phyloP scores from a whole-genome alignment of 2,329 filamentous ascomycete species.

The Verticillium nonalfalfae region DNA sequence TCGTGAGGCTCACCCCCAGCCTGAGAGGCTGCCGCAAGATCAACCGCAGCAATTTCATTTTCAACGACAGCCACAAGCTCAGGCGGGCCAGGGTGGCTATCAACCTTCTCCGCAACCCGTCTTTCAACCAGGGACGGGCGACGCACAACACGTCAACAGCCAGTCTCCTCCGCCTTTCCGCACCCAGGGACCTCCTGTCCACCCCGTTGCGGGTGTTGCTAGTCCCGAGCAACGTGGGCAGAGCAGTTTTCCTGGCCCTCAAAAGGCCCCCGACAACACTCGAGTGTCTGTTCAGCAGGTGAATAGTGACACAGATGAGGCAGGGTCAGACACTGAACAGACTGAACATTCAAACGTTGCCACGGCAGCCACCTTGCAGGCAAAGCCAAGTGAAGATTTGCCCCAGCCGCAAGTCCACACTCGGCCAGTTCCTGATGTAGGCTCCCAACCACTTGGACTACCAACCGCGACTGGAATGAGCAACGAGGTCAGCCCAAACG shows the following conservation, averaged over 20 bases:
- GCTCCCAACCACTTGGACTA: not conserved
- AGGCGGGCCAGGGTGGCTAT: not conserved
- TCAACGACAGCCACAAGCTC: not conserved
- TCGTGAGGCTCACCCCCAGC: conserved; percentile 10
- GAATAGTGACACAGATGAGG: not conserved
- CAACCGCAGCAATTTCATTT: not conserved
- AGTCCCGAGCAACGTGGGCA: not conserved
- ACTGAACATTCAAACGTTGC: not conserved
- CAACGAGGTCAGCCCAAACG: not conserved
- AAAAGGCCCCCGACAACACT: not conserved
- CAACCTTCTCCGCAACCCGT: not conserved
- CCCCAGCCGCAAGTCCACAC: not conserved
- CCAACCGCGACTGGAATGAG: not conserved
- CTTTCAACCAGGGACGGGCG: not conserved
- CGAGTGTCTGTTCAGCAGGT: not conserved
- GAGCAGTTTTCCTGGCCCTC: not conserved
- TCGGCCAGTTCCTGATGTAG: not conserved
- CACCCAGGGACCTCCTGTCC: conserved; percentile 1
- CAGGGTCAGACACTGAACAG: not conserved
- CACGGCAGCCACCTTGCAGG: not conserved
- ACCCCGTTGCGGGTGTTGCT: not conserved
- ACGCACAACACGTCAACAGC: not conserved
- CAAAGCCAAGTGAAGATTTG: not conserved
- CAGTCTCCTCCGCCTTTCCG: conserved; percentile 1
- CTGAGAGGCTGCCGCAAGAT: not conserved